Evolutionary conservation across 345 rosid genomes (phyloP), one percentile per base, ranked within the genome.

Genomic region (Boechera divaricarpa): DNA sequence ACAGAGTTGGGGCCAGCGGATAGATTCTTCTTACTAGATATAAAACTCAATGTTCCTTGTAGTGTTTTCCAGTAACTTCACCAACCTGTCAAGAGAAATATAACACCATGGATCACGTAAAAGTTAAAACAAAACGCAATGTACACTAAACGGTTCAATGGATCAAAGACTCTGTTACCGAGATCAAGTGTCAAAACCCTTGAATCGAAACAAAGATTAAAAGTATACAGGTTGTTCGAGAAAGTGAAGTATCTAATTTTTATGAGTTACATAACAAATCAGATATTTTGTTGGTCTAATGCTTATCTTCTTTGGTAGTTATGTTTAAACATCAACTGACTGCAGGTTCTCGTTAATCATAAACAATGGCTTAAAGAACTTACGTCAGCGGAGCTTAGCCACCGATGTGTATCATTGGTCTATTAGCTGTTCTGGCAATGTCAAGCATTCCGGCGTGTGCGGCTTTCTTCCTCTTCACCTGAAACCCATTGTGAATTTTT

Each of bases 321-420:
- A 44, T 74, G 48, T 56, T 7, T 8, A 63, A 39, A 15, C 47
- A 55, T 2, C 13, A 55, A 24, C 6, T 74, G 57, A 55, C n/a
- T 56, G 58, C 57, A 38, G 42, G 12, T 45, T 49, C 48, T 65
- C 13, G 39, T 45, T 56, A 65, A 35, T 24, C 39, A 49, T 26
- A 60, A 29, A 31, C 45, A 77, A n/a, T 55, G 51, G 63, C 6
- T 35, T 59, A 7, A 39, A 29, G 63, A 68, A 56, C 79, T 63
- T 69, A 69, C 72, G 0, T 15, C 41, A 31, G 24, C 12, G 26
- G 18, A n/a, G 42, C 53, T 82, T 70, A 89, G 81, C 97, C 97
- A 69, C 97, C 93, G 8, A 89, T 89, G 81, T 88, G 95, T 80
- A 89, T 88, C 97, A 89, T 91, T 8, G 97, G 97, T 73, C 91